Base-by-base conservation (phyloP, 2,329 filamentous ascomycete genomes). In the Cladophialophora yegresii region DNA sequence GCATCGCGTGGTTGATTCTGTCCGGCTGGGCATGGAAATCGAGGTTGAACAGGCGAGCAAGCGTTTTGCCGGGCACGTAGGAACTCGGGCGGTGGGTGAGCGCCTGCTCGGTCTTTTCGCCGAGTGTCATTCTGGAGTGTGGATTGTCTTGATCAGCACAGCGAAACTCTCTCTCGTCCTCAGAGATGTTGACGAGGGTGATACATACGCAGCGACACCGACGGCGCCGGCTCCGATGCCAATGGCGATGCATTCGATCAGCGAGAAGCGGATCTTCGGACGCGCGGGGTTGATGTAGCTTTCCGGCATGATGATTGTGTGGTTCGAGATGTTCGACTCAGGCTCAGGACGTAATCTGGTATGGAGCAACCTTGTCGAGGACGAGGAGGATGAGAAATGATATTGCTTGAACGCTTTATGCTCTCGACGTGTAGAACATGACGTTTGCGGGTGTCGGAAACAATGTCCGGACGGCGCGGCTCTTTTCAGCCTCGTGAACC, bases 251-350 rank as follows among this genome's bases (percentile, higher is more conserved):
- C 60, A 63, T 66, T 66, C 60, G n/a, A 63, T 16, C 16, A 57
- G 45, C 12, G 64, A 66, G 57, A 66, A 66, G 8, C 51, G 64
- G 49, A 66, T 59, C 32, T 66, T 66, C 3, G 64, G 64, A 22
- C 61, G 40, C 4, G 64, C 64, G 49, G 64, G 61, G 55, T 66
- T 63, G 55, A 63, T 61, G 47, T 62, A 62, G 53, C 40, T 12
- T 16, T 40, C 33, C 12, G 33, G 33, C 33, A 40, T 40, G 33
- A 12, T 16, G 13, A 13, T 7, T n/a, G 36, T n/a, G 13, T 40
- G 36, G 13, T 40, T 40, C 36, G 36, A 40, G 36, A 40, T n/a
- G 3, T 1, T 12, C 5, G 33, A 16, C 26, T 28, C 6, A 3
- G 3, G 26, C 26, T 28, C 26, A 6, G 26, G 26, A 28, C 26